Evolutionary conservation across 257 asterid genomes (phyloP).

Genomic region (Linderniella brevidens): DNA sequence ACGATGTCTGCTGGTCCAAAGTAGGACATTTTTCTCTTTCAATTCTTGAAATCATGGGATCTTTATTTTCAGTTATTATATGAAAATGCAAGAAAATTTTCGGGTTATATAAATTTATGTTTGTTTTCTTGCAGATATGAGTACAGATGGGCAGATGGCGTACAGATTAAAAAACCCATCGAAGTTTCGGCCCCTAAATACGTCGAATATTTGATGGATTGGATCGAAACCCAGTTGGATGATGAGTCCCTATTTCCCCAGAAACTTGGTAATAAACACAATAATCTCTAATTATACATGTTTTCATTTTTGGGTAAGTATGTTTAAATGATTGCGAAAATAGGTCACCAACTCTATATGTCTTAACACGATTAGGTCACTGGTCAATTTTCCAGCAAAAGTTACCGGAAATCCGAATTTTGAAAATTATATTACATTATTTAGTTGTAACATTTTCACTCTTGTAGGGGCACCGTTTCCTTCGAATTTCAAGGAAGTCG

Average conservation of each 20-base stretch:
- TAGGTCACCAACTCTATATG: too few species aligned
- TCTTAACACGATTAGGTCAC: too few species aligned
- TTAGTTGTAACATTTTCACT: too few species aligned
- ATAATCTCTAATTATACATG: background rate
- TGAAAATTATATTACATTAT: background rate
- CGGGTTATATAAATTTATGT: too few species aligned
- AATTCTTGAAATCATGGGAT: too few species aligned
- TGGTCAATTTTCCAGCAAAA: too few species aligned
- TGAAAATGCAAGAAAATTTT: too few species aligned
- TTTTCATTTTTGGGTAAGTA: background rate
- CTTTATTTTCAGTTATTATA: too few species aligned
- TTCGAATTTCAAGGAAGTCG: slow-evolving; percentile 1
- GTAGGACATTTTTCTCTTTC: too few species aligned
- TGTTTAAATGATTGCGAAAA: too few species aligned
- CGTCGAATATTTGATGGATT: slow-evolving; percentile 5
- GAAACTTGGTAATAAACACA: background rate
- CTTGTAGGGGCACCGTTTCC: slow-evolving; percentile 1
- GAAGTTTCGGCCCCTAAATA: slow-evolving; percentile 6
- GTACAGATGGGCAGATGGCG: slow-evolving; percentile 7
- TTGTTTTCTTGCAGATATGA: background rate
- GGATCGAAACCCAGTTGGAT: slow-evolving; percentile 4
- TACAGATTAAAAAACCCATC: slow-evolving; percentile 1
- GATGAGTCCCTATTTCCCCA: slow-evolving; percentile 4
- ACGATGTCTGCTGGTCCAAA: too few species aligned
- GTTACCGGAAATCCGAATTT: too few species aligned